A percentile compares a stretch with the other conserved stretches of the same genome.
These are phyloP conservation scores for Triticum aestivum DNA, from an alignment of 176 grass and related monocot genomes.

Conservation along the genomic window IWGSC_CS_RefSeq_v2.1 NC_057814.1:23443649-23444148, in stretches of 20 bases:
- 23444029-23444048: background rate
- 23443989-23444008: background rate
- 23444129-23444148: background rate
- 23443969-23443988: background rate
- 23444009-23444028: background rate
- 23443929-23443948: background rate
- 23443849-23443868: slow-evolving; percentile 45
- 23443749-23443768: background rate
- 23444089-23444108: background rate
- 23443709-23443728: background rate
- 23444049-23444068: too few species aligned
- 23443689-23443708: slow-evolving; percentile 33
- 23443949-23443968: background rate
- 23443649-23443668: background rate
- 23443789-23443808: background rate
- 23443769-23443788: background rate
- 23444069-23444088: background rate
- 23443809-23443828: slow-evolving; percentile 30
- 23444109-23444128: background rate
- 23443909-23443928: slow-evolving; percentile 46
- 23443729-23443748: background rate
- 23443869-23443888: slow-evolving; percentile 23
- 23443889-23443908: slow-evolving; percentile 53
- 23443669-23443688: background rate
- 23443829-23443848: slow-evolving; percentile 33